Percentiles rank a stretch among this genome's conserved stretches.
phyloP scores from a whole-genome alignment of 1,139 yeast species.

The Debaryomyces sp. region DNA sequence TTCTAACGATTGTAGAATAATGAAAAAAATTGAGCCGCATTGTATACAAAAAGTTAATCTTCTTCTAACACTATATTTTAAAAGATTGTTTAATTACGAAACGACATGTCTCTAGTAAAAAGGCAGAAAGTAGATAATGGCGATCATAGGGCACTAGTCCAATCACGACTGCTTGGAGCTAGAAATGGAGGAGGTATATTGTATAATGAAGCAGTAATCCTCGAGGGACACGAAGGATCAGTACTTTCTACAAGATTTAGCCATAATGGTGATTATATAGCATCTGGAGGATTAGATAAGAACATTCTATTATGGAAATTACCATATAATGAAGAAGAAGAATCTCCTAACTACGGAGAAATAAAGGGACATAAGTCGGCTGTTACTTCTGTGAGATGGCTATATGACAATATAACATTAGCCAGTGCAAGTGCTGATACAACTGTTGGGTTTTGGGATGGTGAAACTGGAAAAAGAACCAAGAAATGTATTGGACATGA shows the following conservation, averaged over 20 bases:
- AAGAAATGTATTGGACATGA: conserved; percentile 57
- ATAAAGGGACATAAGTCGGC: conserved; percentile 54
- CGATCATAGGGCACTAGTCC: conserved; percentile 1
- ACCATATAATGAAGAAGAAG: conserved; percentile 27
- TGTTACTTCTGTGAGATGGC: conserved; percentile 54
- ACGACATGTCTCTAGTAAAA: conserved; percentile 25
- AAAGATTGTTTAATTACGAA: background rate
- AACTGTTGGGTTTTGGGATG: conserved; percentile 57
- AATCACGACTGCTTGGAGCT: background rate
- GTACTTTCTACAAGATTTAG: conserved; percentile 50
- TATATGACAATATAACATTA: conserved; percentile 33
- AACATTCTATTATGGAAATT: conserved; percentile 49
- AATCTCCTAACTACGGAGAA: conserved; percentile 38
- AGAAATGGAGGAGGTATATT: background rate
- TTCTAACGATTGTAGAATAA: background rate
- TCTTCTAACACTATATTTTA: background rate
- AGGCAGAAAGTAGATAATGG: conserved; percentile 17
- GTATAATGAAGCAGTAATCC: conserved; percentile 11
- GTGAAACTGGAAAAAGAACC: conserved; percentile 54
- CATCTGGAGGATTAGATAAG: conserved; percentile 57
- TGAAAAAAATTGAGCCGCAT: background rate
- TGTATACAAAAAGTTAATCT: background rate
- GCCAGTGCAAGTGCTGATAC: conserved; percentile 55
- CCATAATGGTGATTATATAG: conserved; percentile 44
- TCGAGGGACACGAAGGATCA: conserved; percentile 54